Evolutionary conservation across 2,329 filamentous ascomycete species (phyloP), one percentile per base, ranked within the genome.

Genomic region (Blastomyces emzantsi): DNA sequence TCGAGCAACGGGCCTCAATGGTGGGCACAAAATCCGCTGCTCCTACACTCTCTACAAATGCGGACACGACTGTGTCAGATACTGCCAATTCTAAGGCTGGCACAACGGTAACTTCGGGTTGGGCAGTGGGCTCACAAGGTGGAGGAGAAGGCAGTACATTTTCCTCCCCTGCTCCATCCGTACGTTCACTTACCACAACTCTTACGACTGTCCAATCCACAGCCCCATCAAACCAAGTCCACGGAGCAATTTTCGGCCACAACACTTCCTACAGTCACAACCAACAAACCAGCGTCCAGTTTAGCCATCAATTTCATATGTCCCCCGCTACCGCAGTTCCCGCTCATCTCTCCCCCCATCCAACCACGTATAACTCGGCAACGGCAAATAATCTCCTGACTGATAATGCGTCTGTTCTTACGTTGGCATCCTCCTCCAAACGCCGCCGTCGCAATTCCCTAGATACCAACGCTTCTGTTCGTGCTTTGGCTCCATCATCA

Each of bases 1-100:
- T 87, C 67, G 85, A 84, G 45, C 79, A 81, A 11, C 83, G 84
- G 39, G 80, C 83, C 1, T 85, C 81, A 9, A 78, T 84, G 0
- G 82, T 83, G 33, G 87, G 88, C 64, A 86, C 85, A 65, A 87
- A 88, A 72, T 95, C 90, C 28, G 83, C 86, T 62, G 88, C 90
- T 4, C 88, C 88, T 2, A 96, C 92, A 0, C 81, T 92, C 4
- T 91, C 89, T n/a, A 96, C 91, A 17, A 91, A 92, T 67, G 85
- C 86, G 54, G 90, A 93, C 67, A 87, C 87, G 0, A 81, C 88
- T 11, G 83, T 86, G 65, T 96, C 90, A 1, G 85, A 92, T 68
- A 83, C 84, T 13, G 88, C 89, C 17, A 86, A 89, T 52, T 96
- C 91, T 39, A 90, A 94, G 69, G 85, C 90, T 22, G 91, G 90